A percentile compares a stretch with the other conserved stretches of the same genome.
Conservation (phyloP, 2,329 filamentous ascomycete genomes). For the Pseudogymnoascus pannorum region DNA sequence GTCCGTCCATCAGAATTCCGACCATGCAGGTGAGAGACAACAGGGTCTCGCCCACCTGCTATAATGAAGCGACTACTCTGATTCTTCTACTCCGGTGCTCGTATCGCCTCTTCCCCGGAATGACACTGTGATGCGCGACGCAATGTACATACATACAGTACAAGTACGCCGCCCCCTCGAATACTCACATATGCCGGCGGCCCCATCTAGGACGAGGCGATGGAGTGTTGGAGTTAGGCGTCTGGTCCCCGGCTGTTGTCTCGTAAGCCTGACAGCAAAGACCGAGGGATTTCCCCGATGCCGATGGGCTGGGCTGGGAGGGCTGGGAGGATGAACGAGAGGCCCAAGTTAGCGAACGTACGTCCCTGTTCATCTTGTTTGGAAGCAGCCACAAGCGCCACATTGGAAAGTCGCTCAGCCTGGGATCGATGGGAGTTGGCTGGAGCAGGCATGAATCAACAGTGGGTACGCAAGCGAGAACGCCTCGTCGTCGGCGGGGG, state of each 20-base stretch:
- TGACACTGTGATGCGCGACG: neutral
- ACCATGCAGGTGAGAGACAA: neutral
- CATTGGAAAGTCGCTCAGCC: slow-evolving; percentile 4
- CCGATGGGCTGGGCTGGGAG: slow-evolving; percentile 3
- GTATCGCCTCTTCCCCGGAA: slow-evolving; percentile 2
- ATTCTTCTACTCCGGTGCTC: neutral
- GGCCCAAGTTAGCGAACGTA: neutral
- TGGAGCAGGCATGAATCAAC: neutral
- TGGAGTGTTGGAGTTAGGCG: neutral
- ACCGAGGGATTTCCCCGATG: slow-evolving; percentile 3
- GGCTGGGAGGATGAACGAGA: no score
- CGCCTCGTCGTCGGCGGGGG: neutral
- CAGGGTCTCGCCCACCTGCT: neutral
- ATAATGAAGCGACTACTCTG: neutral
- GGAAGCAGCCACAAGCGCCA: slow-evolving; percentile 3
- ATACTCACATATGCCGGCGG: neutral
- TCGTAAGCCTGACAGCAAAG: neutral
- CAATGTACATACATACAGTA: neutral
- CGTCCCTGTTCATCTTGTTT: neutral
- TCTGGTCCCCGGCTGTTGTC: neutral
- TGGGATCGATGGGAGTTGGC: neutral
- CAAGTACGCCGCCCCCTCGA: neutral
- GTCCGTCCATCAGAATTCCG: neutral
- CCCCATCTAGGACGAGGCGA: neutral
- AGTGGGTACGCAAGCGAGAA: neutral